These are phyloP conservation scores for Scolecobasidium constrictum DNA, from an alignment of 2,329 filamentous ascomycete species.

Conservation along the genomic window DNA sequence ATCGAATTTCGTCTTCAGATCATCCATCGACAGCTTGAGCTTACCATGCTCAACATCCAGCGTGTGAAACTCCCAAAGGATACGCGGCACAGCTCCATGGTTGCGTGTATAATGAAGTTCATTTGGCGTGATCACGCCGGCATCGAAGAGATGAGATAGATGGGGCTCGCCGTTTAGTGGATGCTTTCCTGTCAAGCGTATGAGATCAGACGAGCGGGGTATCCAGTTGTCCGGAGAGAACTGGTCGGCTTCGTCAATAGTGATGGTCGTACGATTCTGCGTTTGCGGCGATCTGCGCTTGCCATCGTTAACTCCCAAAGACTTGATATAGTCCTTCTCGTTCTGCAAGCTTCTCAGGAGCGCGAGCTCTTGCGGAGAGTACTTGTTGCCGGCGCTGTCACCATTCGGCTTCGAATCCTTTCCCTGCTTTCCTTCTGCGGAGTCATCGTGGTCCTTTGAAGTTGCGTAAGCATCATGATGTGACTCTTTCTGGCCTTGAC, in stretches of 20 bases:
- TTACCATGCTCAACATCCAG: constrained; percentile 33
- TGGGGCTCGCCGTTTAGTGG: constrained; percentile 40
- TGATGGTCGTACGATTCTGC: constrained; percentile 20
- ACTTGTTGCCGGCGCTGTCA: constrained; percentile 24
- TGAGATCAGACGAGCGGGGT: constrained; percentile 34
- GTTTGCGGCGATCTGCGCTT: constrained; percentile 26
- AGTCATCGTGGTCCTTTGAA: background rate
- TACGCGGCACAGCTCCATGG: constrained; percentile 40
- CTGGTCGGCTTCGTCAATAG: constrained; percentile 39
- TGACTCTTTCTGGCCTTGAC: constrained; percentile 21
- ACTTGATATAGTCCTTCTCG: constrained; percentile 32
- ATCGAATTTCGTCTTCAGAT: constrained; percentile 31
- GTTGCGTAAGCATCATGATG: constrained; percentile 26
- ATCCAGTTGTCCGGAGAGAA: constrained; percentile 45
- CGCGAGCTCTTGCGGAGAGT: constrained; percentile 31
- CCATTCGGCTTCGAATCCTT: constrained; percentile 14
- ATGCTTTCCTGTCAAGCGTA: constrained; percentile 42
- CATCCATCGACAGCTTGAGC: constrained; percentile 32
- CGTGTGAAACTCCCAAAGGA: constrained; percentile 39
- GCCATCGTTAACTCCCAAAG: constrained; percentile 33
- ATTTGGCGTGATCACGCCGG: constrained; percentile 41
- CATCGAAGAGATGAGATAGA: constrained; percentile 31
- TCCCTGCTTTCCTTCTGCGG: constrained; percentile 16
- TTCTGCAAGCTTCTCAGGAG: constrained; percentile 30
- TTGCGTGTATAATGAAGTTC: constrained; percentile 43